Evolutionary conservation across 108 stramenopile species (phyloP).

Genomic region (Nannochloropsis oceanica): DNA sequence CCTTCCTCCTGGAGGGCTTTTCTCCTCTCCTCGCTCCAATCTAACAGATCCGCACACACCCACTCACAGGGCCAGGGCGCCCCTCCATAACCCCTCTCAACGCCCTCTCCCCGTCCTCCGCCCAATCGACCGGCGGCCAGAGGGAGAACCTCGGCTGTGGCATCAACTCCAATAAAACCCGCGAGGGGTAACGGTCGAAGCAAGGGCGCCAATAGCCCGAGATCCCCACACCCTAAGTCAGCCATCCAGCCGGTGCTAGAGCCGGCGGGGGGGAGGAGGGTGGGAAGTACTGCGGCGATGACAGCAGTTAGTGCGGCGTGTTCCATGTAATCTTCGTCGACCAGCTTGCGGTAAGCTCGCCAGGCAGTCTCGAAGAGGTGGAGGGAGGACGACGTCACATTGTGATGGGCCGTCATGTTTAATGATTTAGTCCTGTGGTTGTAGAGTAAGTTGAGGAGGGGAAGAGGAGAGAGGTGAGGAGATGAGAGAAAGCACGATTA

Average conservation of each 20-base stretch:
- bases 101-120: neutral
- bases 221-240: neutral
- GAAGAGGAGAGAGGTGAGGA: too few species aligned
- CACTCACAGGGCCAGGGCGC: neutral
- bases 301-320: neutral
- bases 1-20: neutral
- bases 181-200: neutral
- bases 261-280: neutral
- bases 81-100: neutral
- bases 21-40: neutral
- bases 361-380: neutral
- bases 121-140: neutral
- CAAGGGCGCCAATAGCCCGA: neutral
- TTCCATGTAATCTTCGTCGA: neutral
- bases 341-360: neutral
- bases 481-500: too few species aligned
- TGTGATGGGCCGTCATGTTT: neutral
- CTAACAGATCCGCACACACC: neutral
- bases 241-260: neutral
- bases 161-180: neutral
- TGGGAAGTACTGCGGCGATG: neutral
- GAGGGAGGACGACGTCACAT: neutral
- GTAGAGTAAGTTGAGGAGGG: too few species aligned
- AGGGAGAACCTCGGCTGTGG: neutral
- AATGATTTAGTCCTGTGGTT: too few species aligned